phyloP scores from a whole-genome alignment of 2,329 filamentous ascomycete genomes.

The Fusarium incarnatum region DNA sequence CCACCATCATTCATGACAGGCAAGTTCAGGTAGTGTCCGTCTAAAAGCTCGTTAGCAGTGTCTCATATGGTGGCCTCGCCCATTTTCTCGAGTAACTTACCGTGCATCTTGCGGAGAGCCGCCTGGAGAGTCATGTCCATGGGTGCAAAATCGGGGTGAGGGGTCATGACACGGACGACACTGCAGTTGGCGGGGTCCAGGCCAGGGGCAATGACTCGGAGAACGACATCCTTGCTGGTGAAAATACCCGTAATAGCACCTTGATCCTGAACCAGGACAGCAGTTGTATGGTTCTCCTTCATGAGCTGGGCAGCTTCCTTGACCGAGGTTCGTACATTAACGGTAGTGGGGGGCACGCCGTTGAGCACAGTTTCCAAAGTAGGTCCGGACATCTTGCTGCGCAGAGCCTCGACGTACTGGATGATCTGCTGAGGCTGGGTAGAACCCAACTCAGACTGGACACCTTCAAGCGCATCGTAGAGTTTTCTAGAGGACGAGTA shows the following conservation, averaged over 20 bases:
- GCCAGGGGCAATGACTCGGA: conserved; percentile 96
- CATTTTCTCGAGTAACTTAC: conserved; percentile 63
- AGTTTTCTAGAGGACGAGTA: conserved; percentile 98
- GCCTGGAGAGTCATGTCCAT: conserved; percentile 99
- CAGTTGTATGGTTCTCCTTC: conserved; percentile 99
- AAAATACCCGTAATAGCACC: conserved; percentile 99
- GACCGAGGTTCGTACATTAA: conserved; percentile 94
- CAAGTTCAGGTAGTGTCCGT: conserved; percentile 97
- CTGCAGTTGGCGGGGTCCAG: conserved; percentile 95
- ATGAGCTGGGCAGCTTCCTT: conserved; percentile 95
- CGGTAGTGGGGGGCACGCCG: conserved; percentile 90
- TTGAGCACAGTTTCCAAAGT: conserved; percentile 95
- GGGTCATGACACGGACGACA: conserved; percentile 98
- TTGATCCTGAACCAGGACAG: conserved; percentile 94
- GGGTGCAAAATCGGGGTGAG: conserved; percentile 97
- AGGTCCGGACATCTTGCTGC: conserved; percentile 96
- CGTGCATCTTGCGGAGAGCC: conserved; percentile 98
- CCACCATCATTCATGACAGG: conserved; percentile 98
- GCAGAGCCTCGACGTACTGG: conserved; percentile 95
- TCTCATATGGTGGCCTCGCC: not conserved
- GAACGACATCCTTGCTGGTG: conserved; percentile 98
- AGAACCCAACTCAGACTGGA: conserved; percentile 94
- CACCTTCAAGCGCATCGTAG: conserved; percentile 96
- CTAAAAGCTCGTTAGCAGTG: conserved; percentile 59
- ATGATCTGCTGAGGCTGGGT: conserved; percentile 99